Conservation (phyloP, 352 stramenopile species). For the Plasmopara muralis region DNA sequence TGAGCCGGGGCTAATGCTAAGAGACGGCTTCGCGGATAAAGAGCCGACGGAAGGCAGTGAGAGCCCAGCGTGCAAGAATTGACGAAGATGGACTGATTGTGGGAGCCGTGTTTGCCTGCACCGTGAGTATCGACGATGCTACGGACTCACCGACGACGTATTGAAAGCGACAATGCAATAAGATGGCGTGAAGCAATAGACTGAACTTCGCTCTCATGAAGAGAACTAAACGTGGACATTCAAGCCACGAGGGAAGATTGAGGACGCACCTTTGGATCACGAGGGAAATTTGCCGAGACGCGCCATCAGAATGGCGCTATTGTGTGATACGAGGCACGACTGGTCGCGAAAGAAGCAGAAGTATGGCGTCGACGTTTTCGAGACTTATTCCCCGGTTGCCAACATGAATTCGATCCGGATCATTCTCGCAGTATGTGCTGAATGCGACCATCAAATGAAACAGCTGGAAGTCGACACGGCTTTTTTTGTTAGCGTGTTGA, state of each 20-base stretch:
- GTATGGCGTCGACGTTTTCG: neutral
- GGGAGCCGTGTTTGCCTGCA: too few relatives aligned
- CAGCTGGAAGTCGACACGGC: neutral
- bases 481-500: neutral
- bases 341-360: neutral
- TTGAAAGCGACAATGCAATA: neutral
- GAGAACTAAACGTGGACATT: neutral
- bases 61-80: too few relatives aligned
- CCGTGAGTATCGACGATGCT: neutral
- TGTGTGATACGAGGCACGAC: neutral
- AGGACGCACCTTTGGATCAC: neutral
- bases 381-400: neutral
- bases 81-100: too few relatives aligned
- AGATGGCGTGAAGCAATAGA: neutral
- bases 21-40: too few relatives aligned
- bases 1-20: too few relatives aligned
- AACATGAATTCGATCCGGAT: neutral
- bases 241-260: neutral
- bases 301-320: neutral
- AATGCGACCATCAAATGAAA: neutral
- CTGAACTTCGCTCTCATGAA: neutral
- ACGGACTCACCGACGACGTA: neutral
- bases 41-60: too few relatives aligned
- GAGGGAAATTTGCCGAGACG: neutral
- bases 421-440: neutral